Percentiles rank a stretch among this genome's conserved stretches.
These are phyloP conservation scores for Mallotus nudiflorus DNA, from an alignment of 345 rosid species.

Conservation along the genomic window DNA sequence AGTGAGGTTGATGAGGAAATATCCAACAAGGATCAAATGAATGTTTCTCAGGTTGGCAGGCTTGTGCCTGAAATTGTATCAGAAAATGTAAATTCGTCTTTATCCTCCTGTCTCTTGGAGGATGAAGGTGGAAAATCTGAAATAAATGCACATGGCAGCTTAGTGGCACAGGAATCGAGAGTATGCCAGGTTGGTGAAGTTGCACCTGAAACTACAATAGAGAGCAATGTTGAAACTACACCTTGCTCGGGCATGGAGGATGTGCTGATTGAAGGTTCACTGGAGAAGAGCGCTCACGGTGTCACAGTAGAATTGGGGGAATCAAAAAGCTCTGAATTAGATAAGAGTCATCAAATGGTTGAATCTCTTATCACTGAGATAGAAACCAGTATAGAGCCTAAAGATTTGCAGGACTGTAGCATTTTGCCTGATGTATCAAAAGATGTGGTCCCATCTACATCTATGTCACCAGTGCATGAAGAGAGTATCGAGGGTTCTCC, in stretches of 20 bases:
- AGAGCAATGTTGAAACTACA: not conserved
- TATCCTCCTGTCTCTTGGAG: not conserved
- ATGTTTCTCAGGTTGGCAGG: slow-evolving; percentile 1
- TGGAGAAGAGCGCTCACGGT: slow-evolving; percentile 2
- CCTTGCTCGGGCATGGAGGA: not conserved
- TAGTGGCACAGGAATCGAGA: slow-evolving; percentile 9
- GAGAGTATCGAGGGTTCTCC: not conserved
- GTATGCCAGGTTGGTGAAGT: not conserved
- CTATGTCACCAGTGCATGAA: not conserved
- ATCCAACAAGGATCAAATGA: too few relatives aligned
- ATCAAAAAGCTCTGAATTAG: too few relatives aligned
- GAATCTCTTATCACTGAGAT: not conserved
- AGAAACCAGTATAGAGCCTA: not conserved
- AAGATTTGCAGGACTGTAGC: not conserved
- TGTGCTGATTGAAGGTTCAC: not conserved
- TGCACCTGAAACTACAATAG: slow-evolving; percentile 1
- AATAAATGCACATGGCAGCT: slow-evolving; percentile 5
- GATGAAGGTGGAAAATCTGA: not conserved
- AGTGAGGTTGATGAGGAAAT: too few relatives aligned
- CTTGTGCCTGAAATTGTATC: not conserved
- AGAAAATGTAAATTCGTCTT: not conserved
- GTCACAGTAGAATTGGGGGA: slow-evolving; percentile 5
- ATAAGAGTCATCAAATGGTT: not conserved
- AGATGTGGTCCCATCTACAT: not conserved
- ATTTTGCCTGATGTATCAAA: slow-evolving; percentile 7